A percentile compares a stretch with the other conserved stretches of the same genome.
Conservation (phyloP, 2,329 filamentous ascomycete species). For the Myriangium duriaei region DNA sequence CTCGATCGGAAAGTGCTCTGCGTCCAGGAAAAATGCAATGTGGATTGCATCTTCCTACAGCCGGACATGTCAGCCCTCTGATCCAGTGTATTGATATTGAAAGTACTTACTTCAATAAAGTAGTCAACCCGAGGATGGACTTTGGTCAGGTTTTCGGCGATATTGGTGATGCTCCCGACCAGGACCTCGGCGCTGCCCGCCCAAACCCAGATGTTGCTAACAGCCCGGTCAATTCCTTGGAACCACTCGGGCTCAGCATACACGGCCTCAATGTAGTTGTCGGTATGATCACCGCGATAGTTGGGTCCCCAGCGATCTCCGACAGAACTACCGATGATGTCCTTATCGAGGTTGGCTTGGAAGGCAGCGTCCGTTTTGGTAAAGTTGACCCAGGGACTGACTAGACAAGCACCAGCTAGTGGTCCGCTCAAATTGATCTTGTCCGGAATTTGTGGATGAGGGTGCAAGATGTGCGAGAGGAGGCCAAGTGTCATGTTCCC, state of each 20-base stretch:
- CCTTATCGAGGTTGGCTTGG: conserved; percentile 36
- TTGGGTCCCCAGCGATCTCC: conserved; percentile 35
- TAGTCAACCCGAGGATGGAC: conserved; percentile 25
- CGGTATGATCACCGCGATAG: conserved; percentile 33
- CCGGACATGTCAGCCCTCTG: too few species aligned
- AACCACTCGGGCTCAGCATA: conserved; percentile 43
- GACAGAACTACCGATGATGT: conserved; percentile 33
- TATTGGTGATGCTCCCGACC: conserved; percentile 42
- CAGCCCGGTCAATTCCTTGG: conserved; percentile 30
- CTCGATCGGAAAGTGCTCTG: background rate
- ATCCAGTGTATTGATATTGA: too few species aligned
- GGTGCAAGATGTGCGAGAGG: conserved; percentile 42
- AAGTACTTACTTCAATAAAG: conserved; percentile 19
- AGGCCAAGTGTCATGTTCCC: conserved; percentile 36
- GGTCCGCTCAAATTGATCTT: conserved; percentile 28
- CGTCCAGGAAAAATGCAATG: conserved; percentile 4
- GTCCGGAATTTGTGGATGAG: conserved; percentile 38
- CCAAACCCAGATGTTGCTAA: conserved; percentile 39
- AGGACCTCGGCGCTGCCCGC: conserved; percentile 45
- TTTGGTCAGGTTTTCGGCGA: conserved; percentile 35
- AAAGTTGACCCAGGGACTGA: conserved; percentile 48
- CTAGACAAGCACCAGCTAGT: conserved; percentile 40
- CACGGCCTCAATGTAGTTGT: conserved; percentile 43
- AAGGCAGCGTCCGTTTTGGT: conserved; percentile 32
- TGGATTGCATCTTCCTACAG: conserved; percentile 6